Base-by-base conservation (phyloP, 768 basidiomycete species). In the Boletus bicolor region DNA sequence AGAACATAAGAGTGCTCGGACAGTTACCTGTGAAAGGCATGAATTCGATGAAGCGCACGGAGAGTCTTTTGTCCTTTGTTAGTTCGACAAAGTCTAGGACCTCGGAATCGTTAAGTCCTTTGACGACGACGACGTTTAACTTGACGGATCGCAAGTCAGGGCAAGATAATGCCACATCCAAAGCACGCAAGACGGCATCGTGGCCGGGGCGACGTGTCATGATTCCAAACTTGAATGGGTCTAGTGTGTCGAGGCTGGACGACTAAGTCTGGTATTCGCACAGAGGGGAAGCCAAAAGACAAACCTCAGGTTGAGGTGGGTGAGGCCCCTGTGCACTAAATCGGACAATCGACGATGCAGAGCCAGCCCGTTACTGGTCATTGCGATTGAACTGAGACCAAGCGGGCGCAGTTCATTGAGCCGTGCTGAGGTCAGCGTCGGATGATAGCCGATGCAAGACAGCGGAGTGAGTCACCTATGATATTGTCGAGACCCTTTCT, bases 41-140 rank as follows among this genome's bases (percentile, higher is more conserved):
- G 67, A 90, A 95, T 70, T 94, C 92, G 55, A 94, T 95, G 69
- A 95, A 93, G 37, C 93, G 82, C 39, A 93, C 83, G 38, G 83
- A 89, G 26, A 93, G 71, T 2, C 74, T 69, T 44, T 76, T 76
- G 44, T 87, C 73, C 61, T 79, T 82, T 5, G 89, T 90, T 72
- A 94, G 74, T 62, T 86, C 82, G 39, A 92, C 83, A 65, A 95
- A 94, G 54, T 88, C 86, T 3, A 84, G 67, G 12, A 92, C 75
- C 70, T 95, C 91, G n/a, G 75, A 69, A 64, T 93, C 89, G 62
- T 95, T 95, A 32, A 96, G 72, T 19, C 83, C 88, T 61, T 84
- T 85, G 57, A 95, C 78, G 35, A 94, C 81, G 21, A 95, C 92
- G 2, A 89, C 86, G 67, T 95, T 95, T 49, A 95, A 66, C 71